A percentile compares a stretch with the other conserved stretches of the same genome.
These are phyloP conservation scores for Calycina herbarum DNA, from an alignment of 2,329 filamentous ascomycete genomes.

Conservation along the genomic window DNA sequence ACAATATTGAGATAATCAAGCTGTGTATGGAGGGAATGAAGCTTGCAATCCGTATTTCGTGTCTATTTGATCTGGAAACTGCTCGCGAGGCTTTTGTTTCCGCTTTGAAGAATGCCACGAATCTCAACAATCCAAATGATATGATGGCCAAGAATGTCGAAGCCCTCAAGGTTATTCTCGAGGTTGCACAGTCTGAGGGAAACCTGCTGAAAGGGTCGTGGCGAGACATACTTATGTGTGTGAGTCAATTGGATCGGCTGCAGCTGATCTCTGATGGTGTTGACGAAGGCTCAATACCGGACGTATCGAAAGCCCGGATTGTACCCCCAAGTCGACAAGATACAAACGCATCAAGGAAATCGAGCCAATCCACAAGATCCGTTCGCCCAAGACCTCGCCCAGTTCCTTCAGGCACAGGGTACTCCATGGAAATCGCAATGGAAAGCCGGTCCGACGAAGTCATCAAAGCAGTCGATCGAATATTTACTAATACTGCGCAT, in stretches of 20 bases:
- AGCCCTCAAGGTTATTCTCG: slow-evolving; percentile 85
- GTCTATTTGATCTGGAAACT: slow-evolving; percentile 90
- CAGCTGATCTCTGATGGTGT: slow-evolving; percentile 94
- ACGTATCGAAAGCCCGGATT: slow-evolving; percentile 82
- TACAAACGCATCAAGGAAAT: slow-evolving; percentile 60
- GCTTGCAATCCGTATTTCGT: slow-evolving; percentile 88
- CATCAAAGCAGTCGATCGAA: slow-evolving; percentile 87
- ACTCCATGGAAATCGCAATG: slow-evolving; percentile 78
- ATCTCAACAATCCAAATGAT: slow-evolving; percentile 91
- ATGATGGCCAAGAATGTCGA: slow-evolving; percentile 97
- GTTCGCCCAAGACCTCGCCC: slow-evolving; percentile 51
- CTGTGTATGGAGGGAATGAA: slow-evolving; percentile 95
- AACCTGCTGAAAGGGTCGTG: slow-evolving; percentile 87
- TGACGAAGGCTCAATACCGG: slow-evolving; percentile 87
- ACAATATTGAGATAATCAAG: slow-evolving; percentile 89
- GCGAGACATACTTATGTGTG: slow-evolving; percentile 92
- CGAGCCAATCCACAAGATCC: slow-evolving; percentile 56
- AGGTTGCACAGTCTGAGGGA: slow-evolving; percentile 90
- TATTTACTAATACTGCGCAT: slow-evolving; percentile 95
- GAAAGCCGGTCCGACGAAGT: slow-evolving; percentile 93
- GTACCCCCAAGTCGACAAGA: slow-evolving; percentile 55
- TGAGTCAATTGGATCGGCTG: slow-evolving; percentile 92
- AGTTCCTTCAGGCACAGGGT: slow-evolving; percentile 46
- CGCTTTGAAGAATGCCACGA: slow-evolving; percentile 88
- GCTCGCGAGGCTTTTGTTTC: slow-evolving; percentile 93